These are phyloP conservation scores for Leccinum disarticulatum DNA, from an alignment of 768 basidiomycete genomes.

Conservation along the genomic window DNA sequence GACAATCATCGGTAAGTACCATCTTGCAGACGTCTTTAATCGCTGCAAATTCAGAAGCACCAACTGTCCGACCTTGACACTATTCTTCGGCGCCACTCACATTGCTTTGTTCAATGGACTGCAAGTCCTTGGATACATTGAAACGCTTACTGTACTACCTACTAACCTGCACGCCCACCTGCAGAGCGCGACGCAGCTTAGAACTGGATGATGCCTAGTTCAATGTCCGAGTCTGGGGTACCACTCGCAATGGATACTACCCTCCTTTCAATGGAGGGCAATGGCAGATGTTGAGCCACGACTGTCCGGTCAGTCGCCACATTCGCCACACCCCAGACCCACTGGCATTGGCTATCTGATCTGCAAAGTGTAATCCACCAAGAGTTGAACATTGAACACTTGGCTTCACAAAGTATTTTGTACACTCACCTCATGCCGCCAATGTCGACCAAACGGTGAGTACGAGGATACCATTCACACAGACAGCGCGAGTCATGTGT, in stretches of 20 bases:
- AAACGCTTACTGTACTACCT: neutral
- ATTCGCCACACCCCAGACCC: no score
- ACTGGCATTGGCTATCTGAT: neutral
- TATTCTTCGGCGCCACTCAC: neutral
- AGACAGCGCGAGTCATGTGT: neutral
- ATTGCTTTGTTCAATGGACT: neutral
- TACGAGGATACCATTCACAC: neutral
- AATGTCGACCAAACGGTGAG: neutral
- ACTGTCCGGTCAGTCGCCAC: neutral
- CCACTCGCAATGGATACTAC: neutral
- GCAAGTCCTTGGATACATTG: neutral
- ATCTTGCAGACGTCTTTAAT: neutral
- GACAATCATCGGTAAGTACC: neutral
- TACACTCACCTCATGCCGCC: slow-evolving; percentile 1
- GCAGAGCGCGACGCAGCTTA: neutral
- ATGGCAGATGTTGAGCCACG: neutral
- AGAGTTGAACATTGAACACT: neutral
- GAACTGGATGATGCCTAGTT: neutral
- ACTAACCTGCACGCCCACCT: neutral
- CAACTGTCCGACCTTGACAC: neutral
- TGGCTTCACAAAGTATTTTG: neutral
- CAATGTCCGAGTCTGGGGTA: neutral
- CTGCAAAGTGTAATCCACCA: neutral
- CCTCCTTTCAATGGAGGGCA: neutral
- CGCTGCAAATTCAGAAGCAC: neutral